These are phyloP conservation scores for Lentinula boryana DNA, from an alignment of 768 basidiomycete genomes.

Conservation along the genomic window DNA sequence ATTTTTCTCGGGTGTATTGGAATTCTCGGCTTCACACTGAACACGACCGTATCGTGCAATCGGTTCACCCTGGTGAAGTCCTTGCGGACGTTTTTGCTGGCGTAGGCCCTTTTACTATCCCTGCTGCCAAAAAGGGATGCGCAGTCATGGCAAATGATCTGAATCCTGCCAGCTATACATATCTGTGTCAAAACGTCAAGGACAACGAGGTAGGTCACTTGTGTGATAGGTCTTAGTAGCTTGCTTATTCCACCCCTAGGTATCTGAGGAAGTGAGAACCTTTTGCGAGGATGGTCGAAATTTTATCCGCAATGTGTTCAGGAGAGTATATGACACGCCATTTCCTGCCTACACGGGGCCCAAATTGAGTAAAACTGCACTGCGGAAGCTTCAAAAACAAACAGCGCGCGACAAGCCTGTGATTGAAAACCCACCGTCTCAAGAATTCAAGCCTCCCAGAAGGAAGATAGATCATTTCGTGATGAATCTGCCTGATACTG, in stretches of 20 bases:
- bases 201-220: constrained; percentile 64
- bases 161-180: constrained; percentile 84
- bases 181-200: constrained; percentile 63
- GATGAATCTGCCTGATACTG: constrained; percentile 97
- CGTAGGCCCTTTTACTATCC: constrained; percentile 93
- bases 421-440: neutral
- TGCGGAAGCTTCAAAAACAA: constrained; percentile 26
- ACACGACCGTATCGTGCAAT: constrained; percentile 76
- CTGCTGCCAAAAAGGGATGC: constrained; percentile 88
- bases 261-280: constrained; percentile 60
- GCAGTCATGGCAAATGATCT: constrained; percentile 90
- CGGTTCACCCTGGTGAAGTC: constrained; percentile 71
- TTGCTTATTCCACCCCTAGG: constrained; percentile 34
- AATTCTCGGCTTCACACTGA: constrained; percentile 93
- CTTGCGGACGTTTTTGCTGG: constrained; percentile 95
- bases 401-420: neutral
- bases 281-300: constrained; percentile 82
- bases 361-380: constrained; percentile 39
- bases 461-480: constrained; percentile 76
- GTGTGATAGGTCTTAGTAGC: neutral
- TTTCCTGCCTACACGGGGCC: constrained; percentile 55
- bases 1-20: constrained; percentile 97
- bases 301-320: constrained; percentile 65
- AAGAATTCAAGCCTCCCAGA: constrained; percentile 25
- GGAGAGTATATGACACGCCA: constrained; percentile 53